Evolutionary conservation across 345 rosid genomes (phyloP), one percentile per base, ranked within the genome.

Genomic region (Syzygium jambos): DNA sequence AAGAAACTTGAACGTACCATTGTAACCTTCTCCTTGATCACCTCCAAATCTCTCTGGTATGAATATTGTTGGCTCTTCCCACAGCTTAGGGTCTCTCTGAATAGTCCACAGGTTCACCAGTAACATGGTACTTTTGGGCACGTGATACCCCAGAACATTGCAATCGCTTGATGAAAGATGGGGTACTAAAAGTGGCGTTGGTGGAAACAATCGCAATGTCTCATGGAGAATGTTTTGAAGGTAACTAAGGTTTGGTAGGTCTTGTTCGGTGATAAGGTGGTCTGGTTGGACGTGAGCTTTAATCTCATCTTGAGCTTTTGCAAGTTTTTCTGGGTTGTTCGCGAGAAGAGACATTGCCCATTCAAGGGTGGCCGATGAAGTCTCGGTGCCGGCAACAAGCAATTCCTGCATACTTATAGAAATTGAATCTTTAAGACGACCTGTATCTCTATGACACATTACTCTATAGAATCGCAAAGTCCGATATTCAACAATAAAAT

Each of bases 41-140:
- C 86, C 86, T 25, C 61, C 93, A 52, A 90, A 93, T 78, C 92
- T 92, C 68, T 93, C 95, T 0, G 95, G 95, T 38, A 84, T 93
- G 43, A 93, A 94, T 43, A 65, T 85, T 27, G 56, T 61, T 1
- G 94, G 88, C 16, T 93, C 94, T 1, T 92, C 89, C 94, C 95
- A 94, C 2, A 88, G 0, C 27, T 10, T 57, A 1, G 95, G 93
- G 54, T 93, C 94, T 83, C 96, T 90, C 5, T 94, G 93, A 25
- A 95, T 93, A 3, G 93, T 89, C 95, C 95, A 95, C 2, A 84
- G 91, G 84, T 94, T 95, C 2, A 88, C 88, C 84, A 95, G 53
- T 25, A 94, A 51, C 3, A 94, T 91, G 17, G 94, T 88, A 21
- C 85, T 93, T 43, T 88, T 65, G 46, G 94, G 93, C 53, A 92